Evolutionary conservation across 2,329 filamentous ascomycete species (phyloP).

Genomic region (Fusarium brevicatenulatum): DNA sequence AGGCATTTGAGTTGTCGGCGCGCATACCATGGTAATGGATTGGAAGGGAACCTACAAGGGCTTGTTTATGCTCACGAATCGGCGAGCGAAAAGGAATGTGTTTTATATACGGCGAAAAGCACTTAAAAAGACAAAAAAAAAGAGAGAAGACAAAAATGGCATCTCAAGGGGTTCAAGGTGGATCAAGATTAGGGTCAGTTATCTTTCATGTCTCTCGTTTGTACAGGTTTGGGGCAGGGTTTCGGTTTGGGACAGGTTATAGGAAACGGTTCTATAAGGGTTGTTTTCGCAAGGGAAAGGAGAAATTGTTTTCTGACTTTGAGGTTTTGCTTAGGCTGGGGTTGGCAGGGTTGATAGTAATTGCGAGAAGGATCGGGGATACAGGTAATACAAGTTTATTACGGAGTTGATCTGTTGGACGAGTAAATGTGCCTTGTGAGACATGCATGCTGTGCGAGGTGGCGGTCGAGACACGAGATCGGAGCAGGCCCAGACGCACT

Average conservation of each 20-base stretch:
- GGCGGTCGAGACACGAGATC: background rate
- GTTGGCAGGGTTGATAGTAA: slow-evolving; percentile 19
- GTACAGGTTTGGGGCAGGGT: slow-evolving; percentile 26
- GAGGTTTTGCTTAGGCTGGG: background rate
- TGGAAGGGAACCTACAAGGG: slow-evolving; percentile 20
- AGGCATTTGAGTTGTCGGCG: slow-evolving; percentile 40
- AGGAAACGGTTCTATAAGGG: slow-evolving; percentile 34
- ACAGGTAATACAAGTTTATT: slow-evolving; percentile 31
- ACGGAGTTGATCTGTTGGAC: background rate
- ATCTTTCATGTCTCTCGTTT: slow-evolving; percentile 35
- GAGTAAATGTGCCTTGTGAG: background rate
- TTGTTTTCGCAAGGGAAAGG: slow-evolving; percentile 35
- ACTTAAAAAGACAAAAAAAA: slow-evolving; percentile 1
- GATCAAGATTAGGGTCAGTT: slow-evolving; percentile 25
- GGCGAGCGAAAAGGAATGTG: slow-evolving; percentile 30
- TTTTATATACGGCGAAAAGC: slow-evolving; percentile 35
- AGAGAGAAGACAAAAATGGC: slow-evolving; percentile 32
- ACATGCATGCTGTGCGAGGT: background rate
- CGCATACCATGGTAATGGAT: slow-evolving; percentile 28
- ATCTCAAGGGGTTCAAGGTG: slow-evolving; percentile 34
- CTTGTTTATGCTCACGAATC: slow-evolving; percentile 22
- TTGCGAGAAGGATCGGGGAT: slow-evolving; percentile 2
- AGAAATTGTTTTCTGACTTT: slow-evolving; percentile 38
- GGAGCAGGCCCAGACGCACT: background rate
- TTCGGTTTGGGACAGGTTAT: slow-evolving; percentile 30